Evolutionary conservation across 441 rosid species (phyloP), one percentile per base, ranked within the genome.

Genomic region (Gossypium aridum): DNA sequence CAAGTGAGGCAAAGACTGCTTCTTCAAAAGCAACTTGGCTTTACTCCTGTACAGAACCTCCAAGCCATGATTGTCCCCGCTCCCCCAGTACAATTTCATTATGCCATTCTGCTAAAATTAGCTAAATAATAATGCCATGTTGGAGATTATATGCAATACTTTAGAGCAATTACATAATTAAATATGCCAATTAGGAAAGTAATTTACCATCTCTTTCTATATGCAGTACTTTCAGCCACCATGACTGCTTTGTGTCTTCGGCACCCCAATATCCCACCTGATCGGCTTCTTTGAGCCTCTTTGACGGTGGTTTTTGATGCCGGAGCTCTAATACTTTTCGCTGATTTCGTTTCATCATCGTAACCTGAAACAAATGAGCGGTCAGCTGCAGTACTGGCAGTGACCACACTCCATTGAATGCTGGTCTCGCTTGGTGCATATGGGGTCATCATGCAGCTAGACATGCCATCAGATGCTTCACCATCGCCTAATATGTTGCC

Each of bases 341-440:
- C 28, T 10, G 54, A 25, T 47, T 80, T 84, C 81, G 79, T 84
- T 73, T 84, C 87, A 20, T 79, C 87, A 60, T 78, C 86, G 57
- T 78, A 84, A 28, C 86, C 87, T 0, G 92, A 79, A 80, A 80
- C 73, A 49, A 78, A 79, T 17, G 94, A 89, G 75, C 86, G 85
- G 37, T 89, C 95, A 0, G 94, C 91, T 60, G 28, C 62, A 9
- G 90, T 87, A 56, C 91, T 90, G 54, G 91, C 97, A 4, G 96
- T 94, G 49, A 86, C 87, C 22, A 92, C 95, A 69, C 97, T 91
- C 96, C 97, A 92, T 51, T 87, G 89, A 34, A 89, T 82, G 86
- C 97, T 92, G 71, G 79, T 80, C 80, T 90, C 91, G 23, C 89
- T 87, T 2, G 94, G 92, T 71, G 75, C 91, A 64, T 88, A 85